phyloP scores from a whole-genome alignment of 2,329 filamentous ascomycete species.

The Colletotrichum agaves region DNA sequence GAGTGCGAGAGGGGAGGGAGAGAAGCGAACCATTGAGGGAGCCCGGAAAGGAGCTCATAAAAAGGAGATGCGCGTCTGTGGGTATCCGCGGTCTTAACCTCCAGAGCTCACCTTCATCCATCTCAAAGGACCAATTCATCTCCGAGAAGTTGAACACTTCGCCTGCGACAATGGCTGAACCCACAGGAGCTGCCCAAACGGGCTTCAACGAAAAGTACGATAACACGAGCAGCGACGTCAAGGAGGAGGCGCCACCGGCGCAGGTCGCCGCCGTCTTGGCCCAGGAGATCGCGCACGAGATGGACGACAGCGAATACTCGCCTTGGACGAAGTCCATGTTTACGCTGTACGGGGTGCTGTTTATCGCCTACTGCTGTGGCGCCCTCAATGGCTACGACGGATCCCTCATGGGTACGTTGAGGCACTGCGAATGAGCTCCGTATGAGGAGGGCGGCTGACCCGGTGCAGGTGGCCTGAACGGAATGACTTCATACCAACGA shows the following conservation, averaged over 20 bases:
- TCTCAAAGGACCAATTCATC: too few species aligned
- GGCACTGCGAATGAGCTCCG: neutral
- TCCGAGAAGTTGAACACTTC: neutral
- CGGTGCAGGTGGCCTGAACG: constrained; percentile 38
- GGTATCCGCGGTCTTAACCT: neutral
- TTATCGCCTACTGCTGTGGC: constrained; percentile 37
- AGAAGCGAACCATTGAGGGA: constrained; percentile 13
- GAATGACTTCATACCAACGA: constrained; percentile 42
- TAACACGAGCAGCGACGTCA: constrained; percentile 1
- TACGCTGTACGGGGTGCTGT: constrained; percentile 35
- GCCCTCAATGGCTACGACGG: constrained; percentile 36
- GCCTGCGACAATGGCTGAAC: constrained; percentile 22
- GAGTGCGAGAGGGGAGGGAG: neutral
- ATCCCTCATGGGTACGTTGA: constrained; percentile 17
- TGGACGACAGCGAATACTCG: constrained; percentile 33
- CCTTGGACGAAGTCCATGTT: constrained; percentile 39
- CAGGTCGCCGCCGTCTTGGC: constrained; percentile 21
- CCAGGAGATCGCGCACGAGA: constrained; percentile 36
- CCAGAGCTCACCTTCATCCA: neutral
- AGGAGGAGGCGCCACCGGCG: constrained; percentile 15
- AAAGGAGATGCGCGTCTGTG: constrained; percentile 5
- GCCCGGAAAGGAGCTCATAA: constrained; percentile 12
- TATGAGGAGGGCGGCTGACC: neutral
- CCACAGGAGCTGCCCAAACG: neutral
- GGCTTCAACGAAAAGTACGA: constrained; percentile 15